phyloP scores from a whole-genome alignment of 345 rosid species.

The Lumnitzera racemosa region DNA sequence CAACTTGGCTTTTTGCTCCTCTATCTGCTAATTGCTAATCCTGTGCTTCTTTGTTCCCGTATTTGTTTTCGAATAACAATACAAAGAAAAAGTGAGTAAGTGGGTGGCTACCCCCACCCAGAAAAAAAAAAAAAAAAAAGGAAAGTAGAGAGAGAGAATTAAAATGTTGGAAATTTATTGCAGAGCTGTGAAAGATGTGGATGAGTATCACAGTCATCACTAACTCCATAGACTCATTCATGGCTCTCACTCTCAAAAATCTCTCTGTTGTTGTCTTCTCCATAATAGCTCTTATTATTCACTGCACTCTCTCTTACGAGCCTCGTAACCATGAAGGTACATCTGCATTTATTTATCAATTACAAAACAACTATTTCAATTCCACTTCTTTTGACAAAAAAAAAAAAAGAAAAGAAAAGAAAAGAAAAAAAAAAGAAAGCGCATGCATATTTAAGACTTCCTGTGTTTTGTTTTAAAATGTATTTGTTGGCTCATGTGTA shows the following conservation, averaged over 20 bases:
- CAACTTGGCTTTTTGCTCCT: not conserved
- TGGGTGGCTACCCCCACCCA: not conserved
- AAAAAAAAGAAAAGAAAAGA: not conserved
- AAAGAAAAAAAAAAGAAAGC: not conserved
- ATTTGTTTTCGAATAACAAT: constrained; percentile 10
- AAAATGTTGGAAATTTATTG: no score
- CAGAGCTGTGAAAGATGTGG: no score
- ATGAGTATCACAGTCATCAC: no score
- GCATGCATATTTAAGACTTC: no score
- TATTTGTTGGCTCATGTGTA: constrained; percentile 16
- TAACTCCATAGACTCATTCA: constrained; percentile 8
- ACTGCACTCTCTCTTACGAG: constrained; percentile 44
- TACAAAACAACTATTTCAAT: not conserved
- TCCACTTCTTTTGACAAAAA: not conserved
- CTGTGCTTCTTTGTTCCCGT: constrained; percentile 4
- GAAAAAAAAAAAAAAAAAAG: not conserved
- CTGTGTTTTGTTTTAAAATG: not conserved
- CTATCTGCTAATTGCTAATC: not conserved
- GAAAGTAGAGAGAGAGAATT: not conserved
- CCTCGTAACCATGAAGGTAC: constrained; percentile 90
- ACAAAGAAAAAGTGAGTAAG: constrained; percentile 15
- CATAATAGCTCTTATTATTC: constrained; percentile 21
- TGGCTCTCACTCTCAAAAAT: constrained; percentile 18
- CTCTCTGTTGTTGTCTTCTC: constrained; percentile 18
- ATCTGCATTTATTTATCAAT: not conserved